Conservation (phyloP, 352 stramenopile genomes). For the Thalassiosira gravida region DNA sequence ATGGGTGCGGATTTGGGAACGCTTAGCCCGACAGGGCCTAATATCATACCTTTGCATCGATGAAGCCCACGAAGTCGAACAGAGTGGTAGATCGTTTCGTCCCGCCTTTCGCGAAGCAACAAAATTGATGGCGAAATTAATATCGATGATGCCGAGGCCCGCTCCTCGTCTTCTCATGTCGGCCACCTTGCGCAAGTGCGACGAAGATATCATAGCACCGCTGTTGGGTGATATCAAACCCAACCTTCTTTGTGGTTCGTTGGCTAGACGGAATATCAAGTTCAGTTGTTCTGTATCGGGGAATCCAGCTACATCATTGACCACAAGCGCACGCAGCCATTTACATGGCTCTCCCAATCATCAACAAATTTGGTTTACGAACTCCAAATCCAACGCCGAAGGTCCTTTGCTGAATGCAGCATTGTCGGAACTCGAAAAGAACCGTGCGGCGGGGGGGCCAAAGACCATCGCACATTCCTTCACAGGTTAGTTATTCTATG, state of each 20-base stretch:
- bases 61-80: slow-evolving; percentile 3
- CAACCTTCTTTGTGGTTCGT: background rate
- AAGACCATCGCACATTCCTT: background rate
- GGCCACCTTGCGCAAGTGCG: background rate
- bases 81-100: slow-evolving; percentile 7
- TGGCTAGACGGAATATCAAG: background rate
- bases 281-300: background rate
- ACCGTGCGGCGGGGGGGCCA: background rate
- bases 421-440: background rate
- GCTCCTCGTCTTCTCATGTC: background rate
- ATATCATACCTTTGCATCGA: slow-evolving; percentile 3
- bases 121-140: background rate
- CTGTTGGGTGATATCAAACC: background rate
- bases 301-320: background rate
- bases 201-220: background rate
- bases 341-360: background rate
- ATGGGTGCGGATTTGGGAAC: background rate
- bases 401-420: background rate
- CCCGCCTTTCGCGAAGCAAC: background rate
- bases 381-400: slow-evolving; percentile 16
- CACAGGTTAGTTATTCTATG: slow-evolving; percentile 2
- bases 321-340: background rate
- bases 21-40: background rate
- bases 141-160: background rate
- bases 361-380: slow-evolving; percentile 10